Evolutionary conservation across 805 yeast species (phyloP).

Genomic region (Kodamaea hsintzibuensis): DNA sequence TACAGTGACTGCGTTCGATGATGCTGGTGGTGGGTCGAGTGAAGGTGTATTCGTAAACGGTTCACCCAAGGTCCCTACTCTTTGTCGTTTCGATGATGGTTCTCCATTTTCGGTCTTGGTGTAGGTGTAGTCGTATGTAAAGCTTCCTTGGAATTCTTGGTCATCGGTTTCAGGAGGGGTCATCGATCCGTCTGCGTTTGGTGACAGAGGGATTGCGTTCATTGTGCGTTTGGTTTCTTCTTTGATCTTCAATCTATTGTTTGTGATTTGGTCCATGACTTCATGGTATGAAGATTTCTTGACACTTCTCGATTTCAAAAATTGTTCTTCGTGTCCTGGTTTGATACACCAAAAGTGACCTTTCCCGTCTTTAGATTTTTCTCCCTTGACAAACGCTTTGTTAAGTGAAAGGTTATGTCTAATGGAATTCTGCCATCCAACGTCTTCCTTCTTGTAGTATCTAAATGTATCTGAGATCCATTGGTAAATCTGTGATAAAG

Average conservation of each 20-base stretch:
- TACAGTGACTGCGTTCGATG: slow-evolving; percentile 18
- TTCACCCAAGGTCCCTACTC: slow-evolving; percentile 9
- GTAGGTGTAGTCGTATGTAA: slow-evolving; percentile 9
- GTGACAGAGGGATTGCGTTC: slow-evolving; percentile 34
- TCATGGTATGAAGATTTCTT: slow-evolving; percentile 46
- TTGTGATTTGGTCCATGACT: slow-evolving; percentile 41
- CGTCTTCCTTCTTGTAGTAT: slow-evolving; percentile 80
- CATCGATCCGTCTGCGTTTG: slow-evolving; percentile 19
- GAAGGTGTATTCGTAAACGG: slow-evolving; percentile 12
- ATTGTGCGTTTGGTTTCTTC: slow-evolving; percentile 17
- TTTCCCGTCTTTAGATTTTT: slow-evolving; percentile 85
- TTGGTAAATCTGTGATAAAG: slow-evolving; percentile 69
- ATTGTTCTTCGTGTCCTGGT: slow-evolving; percentile 78
- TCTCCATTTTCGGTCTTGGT: slow-evolving; percentile 8
- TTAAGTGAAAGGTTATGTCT: slow-evolving; percentile 91
- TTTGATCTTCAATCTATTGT: slow-evolving; percentile 13
- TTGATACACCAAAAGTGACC: slow-evolving; percentile 94
- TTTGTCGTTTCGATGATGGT: slow-evolving; percentile 1
- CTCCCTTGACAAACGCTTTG: slow-evolving; percentile 89
- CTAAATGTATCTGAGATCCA: slow-evolving; percentile 90
- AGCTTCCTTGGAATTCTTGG: slow-evolving; percentile 3
- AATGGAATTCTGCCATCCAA: slow-evolving; percentile 97
- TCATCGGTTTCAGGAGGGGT: slow-evolving; percentile 19
- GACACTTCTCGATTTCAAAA: slow-evolving; percentile 61
- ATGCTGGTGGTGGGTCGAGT: slow-evolving; percentile 2